Evolutionary conservation across 1,139 yeast genomes (phyloP).

Genomic region (Hansenula anomala): DNA sequence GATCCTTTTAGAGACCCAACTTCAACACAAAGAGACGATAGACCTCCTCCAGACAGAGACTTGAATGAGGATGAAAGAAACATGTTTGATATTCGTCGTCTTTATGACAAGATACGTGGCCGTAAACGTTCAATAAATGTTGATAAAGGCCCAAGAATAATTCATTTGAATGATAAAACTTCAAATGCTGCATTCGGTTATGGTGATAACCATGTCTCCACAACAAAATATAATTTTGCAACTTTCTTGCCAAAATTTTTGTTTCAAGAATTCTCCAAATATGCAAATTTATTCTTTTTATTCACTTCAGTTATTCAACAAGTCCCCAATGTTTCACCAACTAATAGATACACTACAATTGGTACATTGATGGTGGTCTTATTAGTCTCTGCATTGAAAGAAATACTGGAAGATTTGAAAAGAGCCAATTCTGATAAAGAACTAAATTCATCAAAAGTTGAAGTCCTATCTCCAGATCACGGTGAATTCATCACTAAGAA

Average conservation of each 20-base stretch:
- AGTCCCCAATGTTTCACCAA: conserved; percentile 95
- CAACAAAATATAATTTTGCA: conserved; percentile 93
- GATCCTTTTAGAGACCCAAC: conserved; percentile 21
- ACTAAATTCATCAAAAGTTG: conserved; percentile 72
- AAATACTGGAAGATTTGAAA: conserved; percentile 84
- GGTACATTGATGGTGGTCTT: conserved; percentile 85
- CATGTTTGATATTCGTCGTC: conserved; percentile 51
- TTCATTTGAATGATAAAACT: conserved; percentile 57
- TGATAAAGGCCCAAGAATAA: conserved; percentile 57
- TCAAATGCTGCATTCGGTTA: conserved; percentile 55
- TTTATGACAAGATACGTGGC: conserved; percentile 43
- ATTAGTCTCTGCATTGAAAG: conserved; percentile 88
- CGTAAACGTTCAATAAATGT: conserved; percentile 28
- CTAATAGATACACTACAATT: conserved; percentile 92
- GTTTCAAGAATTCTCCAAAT: conserved; percentile 95
- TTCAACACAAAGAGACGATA: conserved; percentile 3
- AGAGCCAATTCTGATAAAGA: conserved; percentile 88
- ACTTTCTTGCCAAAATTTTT: conserved; percentile 93
- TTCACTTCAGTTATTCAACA: conserved; percentile 94
- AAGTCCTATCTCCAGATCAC: conserved; percentile 55
- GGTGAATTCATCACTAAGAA: conserved; percentile 61
- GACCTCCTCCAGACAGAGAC: conserved; percentile 7
- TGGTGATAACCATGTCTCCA: conserved; percentile 83
- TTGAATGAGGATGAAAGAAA: conserved; percentile 25
- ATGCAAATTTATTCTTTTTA: conserved; percentile 90